Evolutionary conservation across 257 asterid species (phyloP).

Genomic region (Ajuga chamaepitys): DNA sequence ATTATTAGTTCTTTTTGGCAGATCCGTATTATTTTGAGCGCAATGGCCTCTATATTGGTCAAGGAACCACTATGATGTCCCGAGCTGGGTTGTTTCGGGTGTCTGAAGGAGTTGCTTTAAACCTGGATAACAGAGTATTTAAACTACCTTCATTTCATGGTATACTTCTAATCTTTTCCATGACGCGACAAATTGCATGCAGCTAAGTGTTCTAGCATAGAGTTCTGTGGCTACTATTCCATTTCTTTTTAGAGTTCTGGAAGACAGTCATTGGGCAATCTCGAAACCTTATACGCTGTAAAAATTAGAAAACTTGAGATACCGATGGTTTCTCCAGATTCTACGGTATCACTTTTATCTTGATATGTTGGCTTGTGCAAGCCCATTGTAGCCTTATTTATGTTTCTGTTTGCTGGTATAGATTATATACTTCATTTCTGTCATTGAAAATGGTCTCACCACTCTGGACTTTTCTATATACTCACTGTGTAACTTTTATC

Average conservation of each 20-base stretch:
- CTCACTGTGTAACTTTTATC: too few relatives aligned
- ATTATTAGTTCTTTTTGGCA: constrained; percentile 19
- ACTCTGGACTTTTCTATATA: not conserved
- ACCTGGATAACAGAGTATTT: constrained; percentile 74
- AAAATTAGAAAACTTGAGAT: not conserved
- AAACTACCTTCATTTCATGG: constrained; percentile 76
- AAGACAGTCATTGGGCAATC: not conserved
- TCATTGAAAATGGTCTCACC: not conserved
- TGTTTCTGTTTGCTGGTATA: not conserved
- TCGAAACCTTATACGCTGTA: not conserved
- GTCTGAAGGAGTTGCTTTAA: constrained; percentile 69
- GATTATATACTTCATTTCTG: not conserved
- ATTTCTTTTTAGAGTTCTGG: not conserved
- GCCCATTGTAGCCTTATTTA: not conserved
- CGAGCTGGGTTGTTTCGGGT: constrained; percentile 90
- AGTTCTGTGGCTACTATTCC: not conserved
- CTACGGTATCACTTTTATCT: not conserved
- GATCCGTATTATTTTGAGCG: constrained; percentile 75
- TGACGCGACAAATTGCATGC: not conserved
- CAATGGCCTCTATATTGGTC: constrained; percentile 82
- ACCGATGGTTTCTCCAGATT: not conserved
- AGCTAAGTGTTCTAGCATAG: not conserved
- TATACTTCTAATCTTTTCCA: constrained; percentile 20
- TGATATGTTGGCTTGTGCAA: not conserved
- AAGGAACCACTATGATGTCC: constrained; percentile 80